Percentiles rank a stretch among this genome's conserved stretches.
Conservation (phyloP, 2,329 filamentous ascomycete species). For the Emergomyces pasteurianus region DNA sequence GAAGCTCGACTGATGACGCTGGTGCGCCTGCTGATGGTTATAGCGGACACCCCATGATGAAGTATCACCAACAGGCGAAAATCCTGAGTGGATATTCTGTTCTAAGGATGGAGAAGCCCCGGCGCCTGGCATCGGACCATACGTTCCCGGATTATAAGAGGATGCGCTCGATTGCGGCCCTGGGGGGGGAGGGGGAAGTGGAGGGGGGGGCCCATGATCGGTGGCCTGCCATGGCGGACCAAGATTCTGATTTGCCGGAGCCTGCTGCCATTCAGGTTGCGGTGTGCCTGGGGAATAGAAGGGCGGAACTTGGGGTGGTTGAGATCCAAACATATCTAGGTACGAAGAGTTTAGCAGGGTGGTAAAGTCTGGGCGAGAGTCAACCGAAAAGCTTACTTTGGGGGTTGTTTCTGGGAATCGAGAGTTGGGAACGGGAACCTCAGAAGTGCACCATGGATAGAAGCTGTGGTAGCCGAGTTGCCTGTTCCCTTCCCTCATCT, state of each 20-base stretch:
- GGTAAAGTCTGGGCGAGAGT: too few relatives aligned
- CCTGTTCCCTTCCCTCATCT: neutral
- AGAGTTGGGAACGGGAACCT: neutral
- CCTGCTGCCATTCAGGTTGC: constrained; percentile 30
- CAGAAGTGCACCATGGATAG: neutral
- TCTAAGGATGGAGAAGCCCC: constrained; percentile 9
- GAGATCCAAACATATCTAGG: constrained; percentile 24
- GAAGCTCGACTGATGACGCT: constrained; percentile 6
- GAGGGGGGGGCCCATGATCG: constrained; percentile 10
- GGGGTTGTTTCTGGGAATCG: neutral
- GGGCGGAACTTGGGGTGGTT: constrained; percentile 13
- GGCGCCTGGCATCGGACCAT: constrained; percentile 22
- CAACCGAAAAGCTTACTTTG: neutral
- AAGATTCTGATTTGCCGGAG: constrained; percentile 10
- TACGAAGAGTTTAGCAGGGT: neutral
- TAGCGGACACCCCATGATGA: constrained; percentile 34
- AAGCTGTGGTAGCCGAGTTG: neutral
- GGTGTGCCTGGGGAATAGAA: constrained; percentile 16
- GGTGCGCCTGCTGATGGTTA: constrained; percentile 16
- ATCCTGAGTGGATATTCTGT: constrained; percentile 12
- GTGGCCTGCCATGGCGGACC: constrained; percentile 14
- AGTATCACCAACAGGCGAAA: constrained; percentile 17
- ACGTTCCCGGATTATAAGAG: constrained; percentile 24
- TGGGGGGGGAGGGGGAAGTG: constrained; percentile 11
- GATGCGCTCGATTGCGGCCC: constrained; percentile 10